Evolutionary conservation across 176 grass and related monocot genomes (phyloP), one percentile per base, ranked within the genome.

Genomic region (Zoysia japonica): DNA sequence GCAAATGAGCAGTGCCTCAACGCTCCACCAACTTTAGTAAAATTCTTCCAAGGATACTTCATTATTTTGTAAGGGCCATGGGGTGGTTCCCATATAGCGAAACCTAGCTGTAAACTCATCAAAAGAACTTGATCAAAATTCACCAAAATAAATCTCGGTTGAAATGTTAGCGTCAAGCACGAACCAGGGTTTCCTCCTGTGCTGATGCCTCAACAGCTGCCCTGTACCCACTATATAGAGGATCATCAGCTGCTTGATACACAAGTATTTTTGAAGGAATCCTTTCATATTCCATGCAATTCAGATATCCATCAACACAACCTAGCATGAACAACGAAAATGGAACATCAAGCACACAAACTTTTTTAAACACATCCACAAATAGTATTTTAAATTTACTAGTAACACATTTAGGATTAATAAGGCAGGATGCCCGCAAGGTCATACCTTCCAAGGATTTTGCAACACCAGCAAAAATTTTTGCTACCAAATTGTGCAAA

Each of bases 231-330:
- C 92, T 93, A 78, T 95, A 99, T 72, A 95, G 71, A 84, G 86
- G 89, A 87, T 99, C 96, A 90, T 99, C 96, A 82, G 77, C 81
- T 74, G 92, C 90, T 93, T 99, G 92, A 77, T 95, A 99, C 53
- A 88, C 85, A 71, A 95, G 89, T 80, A 95, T 95, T 89, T 99
- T 99, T 39, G 90, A 99, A 68, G 96, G 92, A 66, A 99, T 79
- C 83, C 92, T 89, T 64, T 93, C 90, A 76, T 99, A 99, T 74
- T 91, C 92, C 85, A 95, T 87, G 77, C 96, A 95, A 68, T 88
- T 89, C 85, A 99, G 80, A 68, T 95, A 99, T 82, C 84, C 88
- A 80, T 93, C 90, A 56, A 99, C 92, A 77, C 96, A 99, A 16
- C 92, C 96, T 98, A 87, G 7, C 85, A 49, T 12, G 5, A 56